These are phyloP conservation scores for Ascochyta koolunga DNA, from an alignment of 2,329 filamentous ascomycete species.

Conservation along the genomic window DNA sequence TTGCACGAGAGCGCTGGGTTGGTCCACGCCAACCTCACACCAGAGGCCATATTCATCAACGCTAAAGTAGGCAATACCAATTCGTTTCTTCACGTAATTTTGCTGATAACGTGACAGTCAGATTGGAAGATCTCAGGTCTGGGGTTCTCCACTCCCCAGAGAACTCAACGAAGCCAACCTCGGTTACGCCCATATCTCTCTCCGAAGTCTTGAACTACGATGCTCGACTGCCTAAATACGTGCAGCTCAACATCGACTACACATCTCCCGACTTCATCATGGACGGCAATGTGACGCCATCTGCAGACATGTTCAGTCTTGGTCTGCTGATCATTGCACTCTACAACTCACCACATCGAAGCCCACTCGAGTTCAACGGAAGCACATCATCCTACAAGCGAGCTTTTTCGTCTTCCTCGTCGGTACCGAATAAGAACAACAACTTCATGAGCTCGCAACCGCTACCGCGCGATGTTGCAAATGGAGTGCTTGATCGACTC, in stretches of 20 bases:
- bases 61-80: conserved; percentile 69
- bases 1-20: conserved; percentile 92
- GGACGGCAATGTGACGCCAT: conserved; percentile 82
- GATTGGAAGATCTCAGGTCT: conserved; percentile 99
- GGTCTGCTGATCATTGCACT: conserved; percentile 86
- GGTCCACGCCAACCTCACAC: conserved; percentile 92
- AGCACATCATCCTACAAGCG: conserved; percentile 86
- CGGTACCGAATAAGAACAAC: conserved; percentile 79
- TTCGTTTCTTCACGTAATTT: conserved; percentile 7
- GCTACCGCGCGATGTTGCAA: conserved; percentile 77
- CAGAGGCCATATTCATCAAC: conserved; percentile 92
- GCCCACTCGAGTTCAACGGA: conserved; percentile 80
- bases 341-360: conserved; percentile 92
- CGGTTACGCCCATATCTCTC: conserved; percentile 79
- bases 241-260: conserved; percentile 92
- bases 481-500: conserved; percentile 78
- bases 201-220: conserved; percentile 86
- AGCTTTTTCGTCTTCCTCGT: conserved; percentile 77
- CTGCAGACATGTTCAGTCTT: conserved; percentile 92
- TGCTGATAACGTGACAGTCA: conserved; percentile 62
- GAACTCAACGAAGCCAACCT: conserved; percentile 73
- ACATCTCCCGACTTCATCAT: conserved; percentile 93
- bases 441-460: conserved; percentile 82
- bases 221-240: conserved; percentile 76
- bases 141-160: conserved; percentile 85